phyloP scores from a whole-genome alignment of 495 filamentous ascomycete species.

The Mytilinidion resinicola region DNA sequence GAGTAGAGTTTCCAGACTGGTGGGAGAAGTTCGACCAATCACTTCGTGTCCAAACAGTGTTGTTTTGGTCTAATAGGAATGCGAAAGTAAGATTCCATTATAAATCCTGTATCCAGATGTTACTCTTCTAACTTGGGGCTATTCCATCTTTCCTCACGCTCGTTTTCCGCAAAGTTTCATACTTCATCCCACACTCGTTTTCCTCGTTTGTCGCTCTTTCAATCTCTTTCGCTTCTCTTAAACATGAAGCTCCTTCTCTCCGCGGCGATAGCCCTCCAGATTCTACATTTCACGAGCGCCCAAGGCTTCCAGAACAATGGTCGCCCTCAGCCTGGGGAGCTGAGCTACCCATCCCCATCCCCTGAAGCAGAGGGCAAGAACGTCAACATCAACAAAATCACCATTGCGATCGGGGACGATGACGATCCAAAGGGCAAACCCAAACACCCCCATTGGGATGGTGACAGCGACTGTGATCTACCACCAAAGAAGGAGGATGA shows the following conservation, averaged over 20 bases:
- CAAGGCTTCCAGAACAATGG: neutral
- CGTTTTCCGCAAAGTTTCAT: too few relatives aligned
- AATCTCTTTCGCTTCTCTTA: neutral
- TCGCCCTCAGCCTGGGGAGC: neutral
- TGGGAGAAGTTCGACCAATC: too few relatives aligned
- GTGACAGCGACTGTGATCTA: neutral
- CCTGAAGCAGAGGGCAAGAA: neutral
- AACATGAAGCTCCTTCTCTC: neutral
- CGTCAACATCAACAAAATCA: neutral
- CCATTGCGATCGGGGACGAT: neutral
- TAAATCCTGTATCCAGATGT: too few relatives aligned
- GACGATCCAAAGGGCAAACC: neutral
- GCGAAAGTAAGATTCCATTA: too few relatives aligned
- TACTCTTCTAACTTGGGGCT: too few relatives aligned
- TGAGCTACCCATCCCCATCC: neutral
- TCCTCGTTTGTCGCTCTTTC: neutral
- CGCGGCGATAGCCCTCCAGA: neutral
- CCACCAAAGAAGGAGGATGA: neutral
- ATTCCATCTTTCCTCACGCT: too few relatives aligned
- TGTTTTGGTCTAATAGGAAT: too few relatives aligned
- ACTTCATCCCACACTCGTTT: neutral
- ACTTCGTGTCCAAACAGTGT: too few relatives aligned
- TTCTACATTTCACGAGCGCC: neutral
- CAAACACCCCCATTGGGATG: neutral
- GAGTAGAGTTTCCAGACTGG: too few relatives aligned